Percentiles rank a stretch among this genome's conserved stretches.
phyloP scores from a whole-genome alignment of 108 stramenopile species.

The Pseudonitzschia delicatissima region DNA sequence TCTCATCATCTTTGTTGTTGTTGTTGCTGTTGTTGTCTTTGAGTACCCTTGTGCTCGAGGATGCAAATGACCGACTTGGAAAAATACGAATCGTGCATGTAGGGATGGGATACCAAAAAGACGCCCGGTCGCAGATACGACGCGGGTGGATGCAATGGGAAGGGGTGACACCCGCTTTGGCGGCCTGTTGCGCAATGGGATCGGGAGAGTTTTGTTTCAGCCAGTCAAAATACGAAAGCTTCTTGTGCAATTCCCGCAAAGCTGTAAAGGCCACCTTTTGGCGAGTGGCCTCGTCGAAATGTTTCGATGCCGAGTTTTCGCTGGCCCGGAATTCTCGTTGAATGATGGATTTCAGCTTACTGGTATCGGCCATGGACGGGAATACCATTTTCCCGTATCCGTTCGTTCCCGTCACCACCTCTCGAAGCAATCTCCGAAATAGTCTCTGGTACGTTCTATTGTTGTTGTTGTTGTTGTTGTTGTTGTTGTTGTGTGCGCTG shows the following conservation, averaged over 20 bases:
- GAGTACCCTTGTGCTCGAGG: slow-evolving; percentile 45
- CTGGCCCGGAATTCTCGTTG: slow-evolving; percentile 67
- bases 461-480: not conserved
- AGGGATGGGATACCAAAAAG: slow-evolving; percentile 78
- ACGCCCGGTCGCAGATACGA: slow-evolving; percentile 62
- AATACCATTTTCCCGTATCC: slow-evolving; percentile 32
- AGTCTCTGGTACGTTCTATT: slow-evolving; percentile 25
- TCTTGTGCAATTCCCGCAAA: slow-evolving; percentile 69
- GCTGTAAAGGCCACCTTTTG: slow-evolving; percentile 65
- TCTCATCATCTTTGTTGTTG: not conserved
- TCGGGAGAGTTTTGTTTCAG: slow-evolving; percentile 15
- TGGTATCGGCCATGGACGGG: slow-evolving; percentile 31
- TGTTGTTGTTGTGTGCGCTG: not conserved
- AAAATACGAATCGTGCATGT: slow-evolving; percentile 73
- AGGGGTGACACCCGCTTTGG: slow-evolving; percentile 30
- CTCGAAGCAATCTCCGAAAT: slow-evolving; percentile 65
- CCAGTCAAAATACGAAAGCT: slow-evolving; percentile 55
- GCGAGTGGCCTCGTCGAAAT: slow-evolving; percentile 44
- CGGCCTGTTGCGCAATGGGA: slow-evolving; percentile 14
- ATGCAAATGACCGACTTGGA: slow-evolving; percentile 69
- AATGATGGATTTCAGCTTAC: slow-evolving; percentile 47
- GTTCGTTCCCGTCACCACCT: slow-evolving; percentile 42
- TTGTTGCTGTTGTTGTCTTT: not conserved
- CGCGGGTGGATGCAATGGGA: slow-evolving; percentile 19
- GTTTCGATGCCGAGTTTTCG: slow-evolving; percentile 19